Evolutionary conservation across 495 filamentous ascomycete genomes (phyloP).

Genomic region (Talaromyces wortmannii): DNA sequence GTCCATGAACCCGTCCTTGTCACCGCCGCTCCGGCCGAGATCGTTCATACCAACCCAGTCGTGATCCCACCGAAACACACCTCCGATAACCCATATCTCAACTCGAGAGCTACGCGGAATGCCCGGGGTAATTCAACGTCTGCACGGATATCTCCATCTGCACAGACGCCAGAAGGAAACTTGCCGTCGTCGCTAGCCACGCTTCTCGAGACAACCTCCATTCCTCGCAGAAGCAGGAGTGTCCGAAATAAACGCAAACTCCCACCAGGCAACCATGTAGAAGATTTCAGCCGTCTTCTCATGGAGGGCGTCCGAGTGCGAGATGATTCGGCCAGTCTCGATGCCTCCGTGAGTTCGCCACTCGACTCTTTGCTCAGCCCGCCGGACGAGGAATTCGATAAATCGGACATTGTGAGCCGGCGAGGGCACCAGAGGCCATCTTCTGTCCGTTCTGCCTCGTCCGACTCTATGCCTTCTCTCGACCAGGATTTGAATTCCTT

Average conservation of each 20-base stretch:
- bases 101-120: not conserved
- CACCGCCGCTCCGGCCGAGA: not conserved
- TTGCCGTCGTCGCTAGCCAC: slow-evolving; percentile 31
- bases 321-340: slow-evolving; percentile 21
- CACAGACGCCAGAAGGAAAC: slow-evolving; percentile 21
- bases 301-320: slow-evolving; percentile 28
- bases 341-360: slow-evolving; percentile 22
- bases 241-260: slow-evolving; percentile 25
- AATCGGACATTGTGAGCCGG: slow-evolving; percentile 11
- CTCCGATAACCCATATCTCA: slow-evolving; percentile 7
- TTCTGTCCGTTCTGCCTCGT: slow-evolving; percentile 48
- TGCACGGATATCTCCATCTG: slow-evolving; percentile 25
- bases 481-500: slow-evolving; percentile 44
- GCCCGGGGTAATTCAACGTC: not conserved
- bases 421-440: slow-evolving; percentile 28
- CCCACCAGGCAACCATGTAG: slow-evolving; percentile 34
- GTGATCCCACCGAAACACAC: slow-evolving; percentile 35
- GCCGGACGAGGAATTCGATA: slow-evolving; percentile 33
- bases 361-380: slow-evolving; percentile 40
- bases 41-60: slow-evolving; percentile 28
- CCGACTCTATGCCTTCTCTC: slow-evolving; percentile 56
- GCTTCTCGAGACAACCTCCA: slow-evolving; percentile 37
- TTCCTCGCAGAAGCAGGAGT: slow-evolving; percentile 28
- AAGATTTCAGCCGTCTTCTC: slow-evolving; percentile 38
- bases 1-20: not conserved